Evolutionary conservation across 2,329 filamentous ascomycete species (phyloP).

Genomic region (Penicillium sp.): DNA sequence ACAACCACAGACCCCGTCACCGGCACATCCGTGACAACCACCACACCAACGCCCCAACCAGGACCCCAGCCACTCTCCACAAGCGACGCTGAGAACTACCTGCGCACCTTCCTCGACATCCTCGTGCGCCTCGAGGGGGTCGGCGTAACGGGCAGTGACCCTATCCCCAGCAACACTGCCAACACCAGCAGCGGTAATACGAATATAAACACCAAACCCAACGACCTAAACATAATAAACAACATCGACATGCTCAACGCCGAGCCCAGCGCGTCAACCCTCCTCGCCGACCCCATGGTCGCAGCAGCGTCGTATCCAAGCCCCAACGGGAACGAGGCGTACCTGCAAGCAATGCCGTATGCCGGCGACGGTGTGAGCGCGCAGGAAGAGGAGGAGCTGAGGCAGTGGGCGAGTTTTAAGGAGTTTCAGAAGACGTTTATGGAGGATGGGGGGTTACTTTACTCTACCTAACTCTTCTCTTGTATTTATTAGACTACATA

Average conservation of each 20-base stretch:
- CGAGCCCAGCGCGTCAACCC: neutral
- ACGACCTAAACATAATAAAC: neutral
- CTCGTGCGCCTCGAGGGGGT: slow-evolving; percentile 69
- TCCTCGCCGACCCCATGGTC: slow-evolving; percentile 15
- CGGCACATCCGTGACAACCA: neutral
- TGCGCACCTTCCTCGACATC: slow-evolving; percentile 69
- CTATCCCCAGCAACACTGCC: slow-evolving; percentile 1
- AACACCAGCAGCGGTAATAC: neutral
- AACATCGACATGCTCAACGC: neutral
- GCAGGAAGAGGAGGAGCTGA: slow-evolving; percentile 71
- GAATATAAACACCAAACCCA: neutral
- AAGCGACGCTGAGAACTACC: slow-evolving; percentile 64
- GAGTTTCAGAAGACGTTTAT: slow-evolving; percentile 73
- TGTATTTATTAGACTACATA: neutral
- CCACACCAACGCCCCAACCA: slow-evolving; percentile 12
- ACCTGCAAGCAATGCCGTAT: slow-evolving; percentile 33
- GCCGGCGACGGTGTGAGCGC: slow-evolving; percentile 28
- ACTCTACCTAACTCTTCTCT: slow-evolving; percentile 16
- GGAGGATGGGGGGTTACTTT: slow-evolving; percentile 53
- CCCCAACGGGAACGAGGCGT: slow-evolving; percentile 19
- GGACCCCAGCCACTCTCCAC: slow-evolving; percentile 28
- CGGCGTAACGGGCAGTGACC: slow-evolving; percentile 27
- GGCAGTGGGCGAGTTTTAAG: slow-evolving; percentile 72
- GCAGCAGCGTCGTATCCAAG: slow-evolving; percentile 19
- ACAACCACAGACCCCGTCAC: neutral